Conservation (phyloP, 148 eudicot genomes). For the Cornus suecica region DNA sequence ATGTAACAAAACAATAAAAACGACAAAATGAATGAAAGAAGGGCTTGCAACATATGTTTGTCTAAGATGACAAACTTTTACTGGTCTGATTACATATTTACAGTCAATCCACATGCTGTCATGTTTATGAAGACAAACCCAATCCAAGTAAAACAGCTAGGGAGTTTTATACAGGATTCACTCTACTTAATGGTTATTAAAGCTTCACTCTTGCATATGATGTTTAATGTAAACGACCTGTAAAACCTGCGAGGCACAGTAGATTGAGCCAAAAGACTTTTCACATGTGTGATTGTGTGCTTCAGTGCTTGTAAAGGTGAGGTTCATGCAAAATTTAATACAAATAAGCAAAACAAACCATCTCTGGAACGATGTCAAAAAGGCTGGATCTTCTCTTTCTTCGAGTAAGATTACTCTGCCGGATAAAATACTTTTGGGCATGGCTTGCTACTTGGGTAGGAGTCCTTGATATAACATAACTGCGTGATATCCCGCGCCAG, state of each 20-base stretch:
- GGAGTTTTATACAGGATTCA: background rate
- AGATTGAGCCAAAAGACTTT: background rate
- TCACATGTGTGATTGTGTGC: background rate
- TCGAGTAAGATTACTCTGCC: constrained; percentile 64
- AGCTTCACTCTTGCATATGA: background rate
- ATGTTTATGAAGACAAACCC: background rate
- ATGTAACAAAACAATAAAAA: background rate
- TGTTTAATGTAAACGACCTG: background rate
- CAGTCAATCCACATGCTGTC: background rate
- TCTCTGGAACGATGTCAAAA: constrained; percentile 79
- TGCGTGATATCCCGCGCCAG: constrained; percentile 87
- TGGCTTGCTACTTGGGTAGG: constrained; percentile 97
- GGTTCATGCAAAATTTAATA: background rate
- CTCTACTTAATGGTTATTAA: background rate
- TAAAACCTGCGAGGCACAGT: background rate
- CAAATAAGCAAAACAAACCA: constrained; percentile 37
- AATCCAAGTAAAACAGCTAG: background rate
- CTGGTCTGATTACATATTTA: background rate
- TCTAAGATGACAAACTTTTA: background rate
- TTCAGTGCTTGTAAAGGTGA: background rate
- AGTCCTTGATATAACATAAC: constrained; percentile 70
- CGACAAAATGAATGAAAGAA: background rate
- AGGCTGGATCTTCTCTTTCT: constrained; percentile 88
- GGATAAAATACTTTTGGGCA: constrained; percentile 85
- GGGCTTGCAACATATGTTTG: background rate